These are phyloP conservation scores for Pythium grandisporangium DNA, from an alignment of 352 stramenopile genomes.

Conservation along the genomic window DNA sequence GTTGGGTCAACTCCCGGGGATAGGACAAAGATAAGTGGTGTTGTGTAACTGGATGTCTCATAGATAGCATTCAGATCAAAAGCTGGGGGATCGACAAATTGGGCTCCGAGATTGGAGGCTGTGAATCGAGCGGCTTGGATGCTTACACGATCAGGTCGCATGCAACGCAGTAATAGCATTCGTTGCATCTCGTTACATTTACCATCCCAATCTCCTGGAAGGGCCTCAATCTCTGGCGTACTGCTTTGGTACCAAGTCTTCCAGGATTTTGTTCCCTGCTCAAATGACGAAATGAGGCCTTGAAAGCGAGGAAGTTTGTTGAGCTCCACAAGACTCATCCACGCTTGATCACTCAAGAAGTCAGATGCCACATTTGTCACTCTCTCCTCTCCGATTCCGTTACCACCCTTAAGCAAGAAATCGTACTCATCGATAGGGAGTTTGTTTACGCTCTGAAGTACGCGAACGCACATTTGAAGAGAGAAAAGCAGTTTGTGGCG, in stretches of 20 bases:
- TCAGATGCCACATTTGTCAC: slow-evolving; percentile 81
- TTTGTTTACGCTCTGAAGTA: slow-evolving; percentile 88
- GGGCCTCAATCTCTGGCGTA: slow-evolving; percentile 84
- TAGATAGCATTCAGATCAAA: slow-evolving; percentile 91
- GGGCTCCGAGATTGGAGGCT: slow-evolving; percentile 79
- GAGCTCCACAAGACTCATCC: slow-evolving; percentile 90
- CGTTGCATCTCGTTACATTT: slow-evolving; percentile 92
- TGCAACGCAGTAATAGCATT: slow-evolving; percentile 89
- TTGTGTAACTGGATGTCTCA: slow-evolving; percentile 80
- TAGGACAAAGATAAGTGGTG: slow-evolving; percentile 93
- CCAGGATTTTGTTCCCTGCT: slow-evolving; percentile 77
- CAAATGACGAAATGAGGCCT: slow-evolving; percentile 85
- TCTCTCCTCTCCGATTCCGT: slow-evolving; percentile 48
- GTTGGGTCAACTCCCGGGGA: slow-evolving; percentile 93
- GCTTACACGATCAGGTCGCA: slow-evolving; percentile 89
- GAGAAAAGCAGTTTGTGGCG: slow-evolving; percentile 95
- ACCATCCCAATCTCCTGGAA: slow-evolving; percentile 90
- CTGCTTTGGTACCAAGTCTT: slow-evolving; percentile 80
- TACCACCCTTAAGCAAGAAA: slow-evolving; percentile 91
- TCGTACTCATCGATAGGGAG: slow-evolving; percentile 91
- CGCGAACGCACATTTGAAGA: slow-evolving; percentile 90
- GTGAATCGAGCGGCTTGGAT: slow-evolving; percentile 91
- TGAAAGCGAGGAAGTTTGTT: slow-evolving; percentile 87
- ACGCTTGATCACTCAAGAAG: slow-evolving; percentile 77
- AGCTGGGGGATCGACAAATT: slow-evolving; percentile 91